phyloP scores from a whole-genome alignment of 1,284 basidiomycete species.

The Ceratobasidium sp. region DNA sequence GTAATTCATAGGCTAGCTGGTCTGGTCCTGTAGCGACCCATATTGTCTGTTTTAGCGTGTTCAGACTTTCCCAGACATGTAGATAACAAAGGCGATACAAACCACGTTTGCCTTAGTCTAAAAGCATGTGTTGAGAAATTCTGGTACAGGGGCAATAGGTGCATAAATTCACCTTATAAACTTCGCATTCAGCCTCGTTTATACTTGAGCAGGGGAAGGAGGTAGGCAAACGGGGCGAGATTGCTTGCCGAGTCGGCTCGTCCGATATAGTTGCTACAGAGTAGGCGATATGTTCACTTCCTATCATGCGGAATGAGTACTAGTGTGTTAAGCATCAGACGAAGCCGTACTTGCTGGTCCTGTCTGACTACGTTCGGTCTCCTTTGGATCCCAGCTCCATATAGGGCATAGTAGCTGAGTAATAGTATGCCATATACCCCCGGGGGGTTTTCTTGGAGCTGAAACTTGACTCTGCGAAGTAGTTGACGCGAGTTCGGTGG shows the following conservation, averaged over 20 bases:
- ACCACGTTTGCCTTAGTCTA: constrained; percentile 11
- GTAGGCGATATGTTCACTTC: not conserved
- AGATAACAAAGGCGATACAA: not conserved
- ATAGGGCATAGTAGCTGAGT: too few species aligned
- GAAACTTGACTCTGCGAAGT: not conserved
- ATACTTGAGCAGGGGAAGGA: not conserved
- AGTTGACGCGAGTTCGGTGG: not conserved
- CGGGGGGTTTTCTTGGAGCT: too few species aligned
- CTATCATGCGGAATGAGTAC: not conserved
- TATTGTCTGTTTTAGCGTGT: constrained; percentile 16
- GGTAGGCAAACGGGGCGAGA: not conserved
- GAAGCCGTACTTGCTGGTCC: too few species aligned
- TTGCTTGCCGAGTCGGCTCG: not conserved
- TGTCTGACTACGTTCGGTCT: too few species aligned
- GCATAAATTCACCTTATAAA: not conserved
- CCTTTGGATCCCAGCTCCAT: too few species aligned
- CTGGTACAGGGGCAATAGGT: not conserved
- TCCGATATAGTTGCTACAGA: not conserved
- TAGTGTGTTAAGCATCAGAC: too few species aligned
- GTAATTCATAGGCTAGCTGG: constrained; percentile 28
- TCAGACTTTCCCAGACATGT: not conserved
- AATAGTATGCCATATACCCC: too few species aligned
- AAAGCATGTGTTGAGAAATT: not conserved
- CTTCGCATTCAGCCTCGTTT: not conserved
- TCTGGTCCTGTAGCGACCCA: constrained; percentile 26